Evolutionary conservation across 2,329 filamentous ascomycete species (phyloP), one percentile per base, ranked within the genome.

Genomic region (Claviceps pusilla): DNA sequence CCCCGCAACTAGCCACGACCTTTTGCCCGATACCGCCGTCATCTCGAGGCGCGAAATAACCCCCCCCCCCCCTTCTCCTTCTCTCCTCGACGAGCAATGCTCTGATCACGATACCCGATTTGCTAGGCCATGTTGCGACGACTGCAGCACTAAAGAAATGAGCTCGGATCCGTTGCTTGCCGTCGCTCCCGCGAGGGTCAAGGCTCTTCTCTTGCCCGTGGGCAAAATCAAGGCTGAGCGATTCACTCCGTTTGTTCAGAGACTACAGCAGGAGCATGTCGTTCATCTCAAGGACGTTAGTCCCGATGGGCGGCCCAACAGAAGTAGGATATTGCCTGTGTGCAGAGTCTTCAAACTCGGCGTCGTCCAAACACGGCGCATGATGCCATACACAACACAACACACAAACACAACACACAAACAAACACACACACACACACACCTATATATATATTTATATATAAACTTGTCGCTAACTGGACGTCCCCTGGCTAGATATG

Each of bases 111-210:
- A 29, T n/a, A 28, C n/a, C 24, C 24, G 47, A 14, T 12, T 37
- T 50, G 35, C 52, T 58, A 57, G 63, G 65, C 58, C 58, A 68
- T 67, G 66, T 62, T 68, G 63, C 52, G 64, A 59, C 54, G 59
- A 58, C 59, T 61, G 56, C 69, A 67, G 66, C 73, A 76, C 72
- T 70, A 76, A 76, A 85, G 72, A 67, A 19, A 95, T 95, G 89
- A 84, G 80, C 73, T 78, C 87, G 72, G 91, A 96, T 76, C 84
- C 87, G 70, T 81, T 95, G 69, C 86, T 90, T 68, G 89, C 91
- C 70, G 83, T 90, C 74, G 87, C 90, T 70, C 89, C 89, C 67
- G 91, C 89, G 73, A 86, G 87, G 77, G 82, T 97, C 66, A 87
- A 87, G 73, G 88, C 86, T 58, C 80, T 96, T 62, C 79, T 95